Base-by-base conservation (phyloP, 2,329 filamentous ascomycete species). In the Apiospora aurea region DNA sequence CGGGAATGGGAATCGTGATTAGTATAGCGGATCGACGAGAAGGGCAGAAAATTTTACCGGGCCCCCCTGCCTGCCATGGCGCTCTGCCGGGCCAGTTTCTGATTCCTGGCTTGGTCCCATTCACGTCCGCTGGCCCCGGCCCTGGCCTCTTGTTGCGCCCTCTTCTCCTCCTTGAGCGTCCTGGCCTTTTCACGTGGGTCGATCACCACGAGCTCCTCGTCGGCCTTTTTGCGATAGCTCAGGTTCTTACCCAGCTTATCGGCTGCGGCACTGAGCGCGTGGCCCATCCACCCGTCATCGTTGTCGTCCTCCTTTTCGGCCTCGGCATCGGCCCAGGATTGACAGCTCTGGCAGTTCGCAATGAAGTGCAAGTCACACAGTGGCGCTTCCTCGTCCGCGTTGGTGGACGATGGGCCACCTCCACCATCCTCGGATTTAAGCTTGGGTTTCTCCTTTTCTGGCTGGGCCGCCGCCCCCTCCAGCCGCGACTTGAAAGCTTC, bases 331-430 rank as follows among this genome's bases (percentile, higher is more conserved):
- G 97, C 93, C 94, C 95, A 97, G 0, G 92, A 89, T 72, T 90
- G 91, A 81, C 96, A 98, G 64, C 94, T 97, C 80, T 97, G 94
- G 81, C 96, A 99, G 77, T 97, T 94, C 68, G 93, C 93, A 74
- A 99, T 97, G 81, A 98, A 99, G 81, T 99, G 96, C 47, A 99
- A 84, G 80, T 98, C 96, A 79, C 96, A 99, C 4, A 97, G 86
- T 69, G 88, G 88, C 2, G 90, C 91, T 80, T 97, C 94, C 51
- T 93, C 90, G 2, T 92, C 91, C 24, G 87, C 87, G 73, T 79
- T 76, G 43, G 51, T 75, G 1, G 73, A 76, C 24, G 73, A 71
- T 46, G 74, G 74, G 7, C 75, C 77, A 49, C 77, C 77, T 6
- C 76, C 76, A 44, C 78, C 79, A 16, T 79, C 78, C 13, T 78